Conservation (phyloP, 2,329 filamentous ascomycete species). For the Ascochyta viciae-villosae region DNA sequence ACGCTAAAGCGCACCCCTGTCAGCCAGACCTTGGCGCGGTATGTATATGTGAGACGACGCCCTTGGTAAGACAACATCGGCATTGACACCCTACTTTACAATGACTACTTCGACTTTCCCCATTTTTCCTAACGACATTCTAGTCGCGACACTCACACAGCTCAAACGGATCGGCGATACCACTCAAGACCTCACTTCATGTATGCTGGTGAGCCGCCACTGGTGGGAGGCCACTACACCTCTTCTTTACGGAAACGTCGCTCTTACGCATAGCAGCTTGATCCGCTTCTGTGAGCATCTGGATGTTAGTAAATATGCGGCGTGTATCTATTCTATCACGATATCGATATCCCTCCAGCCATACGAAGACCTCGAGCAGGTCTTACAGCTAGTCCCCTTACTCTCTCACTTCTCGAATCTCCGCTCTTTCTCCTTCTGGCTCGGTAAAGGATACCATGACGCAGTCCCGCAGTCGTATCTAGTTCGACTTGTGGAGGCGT, state of each 20-base stretch:
- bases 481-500: no score
- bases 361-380: no score
- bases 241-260: slow-evolving; percentile 1
- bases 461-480: no score
- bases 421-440: no score
- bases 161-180: neutral
- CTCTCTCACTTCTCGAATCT: no score
- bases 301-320: no score
- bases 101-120: neutral
- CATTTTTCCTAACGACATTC: neutral
- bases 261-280: neutral
- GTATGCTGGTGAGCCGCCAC: neutral
- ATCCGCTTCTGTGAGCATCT: no score
- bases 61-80: neutral
- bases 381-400: no score
- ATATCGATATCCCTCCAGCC: no score
- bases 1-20: neutral
- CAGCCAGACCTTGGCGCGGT: slow-evolving; percentile 1
- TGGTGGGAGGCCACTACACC: slow-evolving; percentile 1
- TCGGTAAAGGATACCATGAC: no score
- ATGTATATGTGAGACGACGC: neutral
- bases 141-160: neutral
- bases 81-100: neutral
- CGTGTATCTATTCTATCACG: no score
- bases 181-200: slow-evolving; percentile 1